Percentiles rank a stretch among this genome's conserved stretches.
Conservation (phyloP, 2,329 filamentous ascomycete species). For the Colletotrichum lindemuthianum region DNA sequence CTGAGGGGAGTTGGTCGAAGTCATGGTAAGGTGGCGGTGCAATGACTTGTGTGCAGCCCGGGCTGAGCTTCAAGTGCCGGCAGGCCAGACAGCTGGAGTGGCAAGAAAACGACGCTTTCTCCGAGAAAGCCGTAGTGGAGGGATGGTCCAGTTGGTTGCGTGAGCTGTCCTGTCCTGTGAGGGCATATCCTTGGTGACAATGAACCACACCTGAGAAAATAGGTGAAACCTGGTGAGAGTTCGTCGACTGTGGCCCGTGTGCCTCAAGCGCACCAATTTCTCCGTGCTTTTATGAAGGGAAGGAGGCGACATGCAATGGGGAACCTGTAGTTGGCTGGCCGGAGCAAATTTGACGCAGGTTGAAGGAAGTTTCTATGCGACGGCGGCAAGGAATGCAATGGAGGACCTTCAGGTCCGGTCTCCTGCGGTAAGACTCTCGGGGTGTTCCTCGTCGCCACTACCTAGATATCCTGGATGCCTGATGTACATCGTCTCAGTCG, state of each 20-base stretch:
- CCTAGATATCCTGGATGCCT: neutral
- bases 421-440: neutral
- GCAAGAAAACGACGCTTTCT: neutral
- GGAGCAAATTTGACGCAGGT: slow-evolving; percentile 26
- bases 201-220: slow-evolving; percentile 11
- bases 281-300: slow-evolving; percentile 28
- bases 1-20: no score
- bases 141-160: neutral
- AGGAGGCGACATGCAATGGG: slow-evolving; percentile 9
- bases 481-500: neutral
- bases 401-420: neutral
- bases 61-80: no score
- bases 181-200: slow-evolving; percentile 10
- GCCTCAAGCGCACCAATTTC: slow-evolving; percentile 24
- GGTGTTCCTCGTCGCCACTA: neutral
- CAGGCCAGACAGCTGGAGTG: no score
- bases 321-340: slow-evolving; percentile 13
- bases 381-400: neutral
- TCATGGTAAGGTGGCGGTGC: no score
- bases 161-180: no score
- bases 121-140: slow-evolving; percentile 27
- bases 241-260: slow-evolving; percentile 28
- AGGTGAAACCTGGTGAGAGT: slow-evolving; percentile 31
- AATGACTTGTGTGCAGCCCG: no score
- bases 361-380: slow-evolving; percentile 22